Percentiles rank a stretch among this genome's conserved stretches.
phyloP scores from a whole-genome alignment of 768 basidiomycete species.

The Agrocybe praecox region DNA sequence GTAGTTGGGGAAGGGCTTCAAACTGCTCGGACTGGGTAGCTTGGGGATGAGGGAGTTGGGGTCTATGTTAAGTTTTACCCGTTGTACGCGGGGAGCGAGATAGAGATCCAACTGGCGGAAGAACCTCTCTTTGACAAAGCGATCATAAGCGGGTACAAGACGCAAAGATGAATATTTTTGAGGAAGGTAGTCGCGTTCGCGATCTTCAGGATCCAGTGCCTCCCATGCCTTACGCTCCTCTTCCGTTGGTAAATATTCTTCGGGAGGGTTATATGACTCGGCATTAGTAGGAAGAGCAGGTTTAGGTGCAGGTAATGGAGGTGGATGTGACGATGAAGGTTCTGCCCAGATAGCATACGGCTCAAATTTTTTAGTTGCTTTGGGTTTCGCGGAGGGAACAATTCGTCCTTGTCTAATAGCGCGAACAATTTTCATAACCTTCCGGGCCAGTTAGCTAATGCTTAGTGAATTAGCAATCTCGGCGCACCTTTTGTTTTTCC shows the following conservation, averaged over 20 bases:
- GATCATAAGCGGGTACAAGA: constrained; percentile 88
- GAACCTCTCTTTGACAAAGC: constrained; percentile 93
- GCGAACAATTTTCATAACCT: constrained; percentile 99
- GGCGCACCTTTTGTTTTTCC: constrained; percentile 95
- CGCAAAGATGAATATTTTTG: constrained; percentile 84
- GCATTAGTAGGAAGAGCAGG: constrained; percentile 84
- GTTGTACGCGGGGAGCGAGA: constrained; percentile 89
- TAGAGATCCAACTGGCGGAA: constrained; percentile 94
- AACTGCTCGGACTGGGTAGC: constrained; percentile 86
- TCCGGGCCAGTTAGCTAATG: constrained; percentile 7
- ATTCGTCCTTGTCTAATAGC: constrained; percentile 97
- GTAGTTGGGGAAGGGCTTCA: constrained; percentile 94
- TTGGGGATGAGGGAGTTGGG: constrained; percentile 92
- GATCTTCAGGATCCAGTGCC: constrained; percentile 81
- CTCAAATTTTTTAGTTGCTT: constrained; percentile 63
- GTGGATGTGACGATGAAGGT: constrained; percentile 69
- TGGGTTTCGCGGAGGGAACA: constrained; percentile 79
- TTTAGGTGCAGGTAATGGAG: constrained; percentile 94
- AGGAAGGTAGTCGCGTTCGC: constrained; percentile 87
- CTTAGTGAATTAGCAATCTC: background rate
- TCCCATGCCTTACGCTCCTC: constrained; percentile 86
- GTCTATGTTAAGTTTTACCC: constrained; percentile 88
- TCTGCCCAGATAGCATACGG: constrained; percentile 93
- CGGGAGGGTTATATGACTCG: constrained; percentile 99
- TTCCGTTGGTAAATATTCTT: constrained; percentile 89